These are phyloP conservation scores for Cadophora sp. DNA, from an alignment of 2,329 filamentous ascomycete species.

Conservation along the genomic window DNA sequence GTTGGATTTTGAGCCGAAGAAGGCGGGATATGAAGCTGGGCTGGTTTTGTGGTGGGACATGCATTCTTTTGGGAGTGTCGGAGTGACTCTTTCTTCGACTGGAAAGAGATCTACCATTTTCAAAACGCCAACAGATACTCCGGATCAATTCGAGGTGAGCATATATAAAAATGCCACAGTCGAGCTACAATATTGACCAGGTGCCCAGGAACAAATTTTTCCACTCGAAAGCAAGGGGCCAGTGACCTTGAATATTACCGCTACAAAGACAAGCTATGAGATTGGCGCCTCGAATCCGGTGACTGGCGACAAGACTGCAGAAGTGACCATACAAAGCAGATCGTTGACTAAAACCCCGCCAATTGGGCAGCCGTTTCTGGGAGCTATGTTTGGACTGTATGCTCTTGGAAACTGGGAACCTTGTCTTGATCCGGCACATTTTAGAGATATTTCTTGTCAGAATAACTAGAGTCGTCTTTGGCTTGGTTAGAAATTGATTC, in stretches of 20 bases:
- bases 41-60: constrained; percentile 61
- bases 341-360: constrained; percentile 30
- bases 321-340: constrained; percentile 16
- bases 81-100: constrained; percentile 39
- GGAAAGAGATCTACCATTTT: background rate
- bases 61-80: constrained; percentile 52
- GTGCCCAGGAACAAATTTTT: background rate
- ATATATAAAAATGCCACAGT: too few species aligned
- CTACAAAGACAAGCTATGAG: background rate
- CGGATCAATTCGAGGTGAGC: background rate
- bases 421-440: constrained; percentile 31
- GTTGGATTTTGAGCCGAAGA: constrained; percentile 54
- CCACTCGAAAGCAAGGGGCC: background rate
- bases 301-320: background rate
- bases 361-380: constrained; percentile 29
- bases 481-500: too few species aligned
- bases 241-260: background rate
- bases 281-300: background rate
- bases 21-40: constrained; percentile 56
- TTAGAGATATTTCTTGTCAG: constrained; percentile 10
- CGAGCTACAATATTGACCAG: background rate
- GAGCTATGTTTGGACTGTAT: constrained; percentile 33
- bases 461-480: too few species aligned
- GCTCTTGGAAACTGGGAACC: constrained; percentile 32
- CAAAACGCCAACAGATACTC: background rate